Evolutionary conservation across 140 eudicot species (phyloP).

Genomic region (Bidens hawaiensis): DNA sequence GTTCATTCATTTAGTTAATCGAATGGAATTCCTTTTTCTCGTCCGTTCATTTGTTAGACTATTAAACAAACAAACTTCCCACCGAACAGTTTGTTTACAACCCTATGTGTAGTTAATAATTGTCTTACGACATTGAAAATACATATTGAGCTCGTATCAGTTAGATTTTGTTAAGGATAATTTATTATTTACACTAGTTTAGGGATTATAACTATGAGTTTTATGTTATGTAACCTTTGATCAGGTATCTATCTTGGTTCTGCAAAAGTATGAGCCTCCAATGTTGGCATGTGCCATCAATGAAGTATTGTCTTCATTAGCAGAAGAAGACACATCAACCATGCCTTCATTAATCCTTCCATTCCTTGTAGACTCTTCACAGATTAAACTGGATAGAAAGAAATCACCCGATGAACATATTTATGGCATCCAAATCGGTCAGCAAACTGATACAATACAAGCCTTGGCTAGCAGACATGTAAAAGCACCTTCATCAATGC

Average conservation of each 20-base stretch:
- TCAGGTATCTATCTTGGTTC: conserved; percentile 66
- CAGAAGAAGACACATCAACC: conserved; percentile 38
- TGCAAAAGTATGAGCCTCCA: conserved; percentile 62
- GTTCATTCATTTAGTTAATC: too few relatives aligned
- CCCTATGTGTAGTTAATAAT: neutral
- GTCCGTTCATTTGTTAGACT: too few relatives aligned
- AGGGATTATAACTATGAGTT: neutral
- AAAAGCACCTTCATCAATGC: conserved; percentile 49
- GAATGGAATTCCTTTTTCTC: too few relatives aligned
- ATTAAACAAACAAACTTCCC: too few relatives aligned
- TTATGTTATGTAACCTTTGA: neutral
- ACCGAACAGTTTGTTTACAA: too few relatives aligned
- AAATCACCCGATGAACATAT: conserved; percentile 19
- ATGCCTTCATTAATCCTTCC: conserved; percentile 62
- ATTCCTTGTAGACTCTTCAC: conserved; percentile 48
- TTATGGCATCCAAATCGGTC: conserved; percentile 60
- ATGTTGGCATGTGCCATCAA: conserved; percentile 69
- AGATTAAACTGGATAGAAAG: conserved; percentile 54
- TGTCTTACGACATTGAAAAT: neutral
- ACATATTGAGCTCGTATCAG: conserved; percentile 1
- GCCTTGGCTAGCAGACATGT: conserved; percentile 40
- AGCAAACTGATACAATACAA: conserved; percentile 38
- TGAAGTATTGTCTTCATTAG: conserved; percentile 55
- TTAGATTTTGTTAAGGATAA: neutral
- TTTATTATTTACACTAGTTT: neutral